Evolutionary conservation across 176 grass and related monocot species (phyloP).

Genomic region (Juncus effusus): DNA sequence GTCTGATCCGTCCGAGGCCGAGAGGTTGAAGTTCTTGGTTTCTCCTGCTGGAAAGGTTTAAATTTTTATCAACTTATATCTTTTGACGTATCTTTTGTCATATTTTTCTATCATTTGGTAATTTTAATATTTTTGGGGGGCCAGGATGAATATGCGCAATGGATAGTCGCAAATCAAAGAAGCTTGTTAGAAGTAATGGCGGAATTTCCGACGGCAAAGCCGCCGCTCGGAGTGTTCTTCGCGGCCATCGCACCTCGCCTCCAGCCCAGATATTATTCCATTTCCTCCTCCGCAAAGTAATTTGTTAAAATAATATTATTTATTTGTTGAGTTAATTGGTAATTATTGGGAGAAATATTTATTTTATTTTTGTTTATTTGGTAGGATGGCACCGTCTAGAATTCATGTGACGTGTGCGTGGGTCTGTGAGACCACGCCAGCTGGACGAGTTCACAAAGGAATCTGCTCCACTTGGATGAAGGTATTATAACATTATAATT

Average conservation of each 20-base stretch:
- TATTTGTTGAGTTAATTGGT: not conserved
- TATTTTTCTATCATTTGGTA: slow-evolving; percentile 3
- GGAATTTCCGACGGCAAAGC: slow-evolving; percentile 81
- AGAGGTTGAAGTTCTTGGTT: slow-evolving; percentile 64
- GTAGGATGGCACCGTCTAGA: slow-evolving; percentile 64
- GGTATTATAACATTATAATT: slow-evolving; percentile 34
- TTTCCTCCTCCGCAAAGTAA: slow-evolving; percentile 89
- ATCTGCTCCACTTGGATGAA: slow-evolving; percentile 95
- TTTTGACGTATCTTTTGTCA: slow-evolving; percentile 21
- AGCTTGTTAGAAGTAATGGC: slow-evolving; percentile 87
- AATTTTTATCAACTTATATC: slow-evolving; percentile 12
- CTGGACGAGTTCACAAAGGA: slow-evolving; percentile 83
- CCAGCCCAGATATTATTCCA: slow-evolving; percentile 92
- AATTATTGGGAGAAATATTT: slow-evolving; percentile 23
- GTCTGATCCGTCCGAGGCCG: slow-evolving; percentile 63
- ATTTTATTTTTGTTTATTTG: not conserved
- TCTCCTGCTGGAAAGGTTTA: slow-evolving; percentile 87
- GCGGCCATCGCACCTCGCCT: slow-evolving; percentile 73
- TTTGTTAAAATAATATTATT: not conserved
- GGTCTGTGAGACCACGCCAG: slow-evolving; percentile 59
- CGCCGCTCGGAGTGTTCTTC: slow-evolving; percentile 89
- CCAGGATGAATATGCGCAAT: slow-evolving; percentile 90
- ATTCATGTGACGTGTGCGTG: slow-evolving; percentile 89
- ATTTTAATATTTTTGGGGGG: slow-evolving; percentile 28
- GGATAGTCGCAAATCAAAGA: slow-evolving; percentile 82